These are phyloP conservation scores for Moesziomyces sp. DNA, from an alignment of 1,284 basidiomycete species.

Conservation along the genomic window DNA sequence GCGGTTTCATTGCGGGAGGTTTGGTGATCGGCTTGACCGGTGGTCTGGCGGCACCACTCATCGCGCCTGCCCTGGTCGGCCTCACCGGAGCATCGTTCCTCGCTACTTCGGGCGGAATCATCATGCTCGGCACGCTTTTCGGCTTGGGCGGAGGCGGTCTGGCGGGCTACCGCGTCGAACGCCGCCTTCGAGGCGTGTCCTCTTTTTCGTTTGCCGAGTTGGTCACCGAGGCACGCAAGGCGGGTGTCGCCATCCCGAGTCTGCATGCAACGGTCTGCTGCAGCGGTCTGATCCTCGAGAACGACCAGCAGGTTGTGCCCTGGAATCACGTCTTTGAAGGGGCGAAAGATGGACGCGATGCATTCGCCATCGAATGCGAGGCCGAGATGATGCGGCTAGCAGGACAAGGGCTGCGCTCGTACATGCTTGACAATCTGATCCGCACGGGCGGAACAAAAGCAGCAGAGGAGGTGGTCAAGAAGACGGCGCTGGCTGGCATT, in stretches of 20 bases:
- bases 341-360: slow-evolving; percentile 52
- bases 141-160: slow-evolving; percentile 61
- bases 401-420: slow-evolving; percentile 48
- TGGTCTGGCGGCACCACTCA: slow-evolving; percentile 59
- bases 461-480: slow-evolving; percentile 71
- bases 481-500: slow-evolving; percentile 72
- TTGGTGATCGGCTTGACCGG: slow-evolving; percentile 59
- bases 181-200: slow-evolving; percentile 52
- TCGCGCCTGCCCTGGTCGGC: slow-evolving; percentile 58
- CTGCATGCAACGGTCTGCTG: slow-evolving; percentile 61
- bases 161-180: slow-evolving; percentile 58
- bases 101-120: slow-evolving; percentile 57
- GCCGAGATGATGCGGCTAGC: slow-evolving; percentile 54
- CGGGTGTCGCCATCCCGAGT: slow-evolving; percentile 54
- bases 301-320: slow-evolving; percentile 41
- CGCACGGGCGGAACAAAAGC: slow-evolving; percentile 51
- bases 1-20: slow-evolving; percentile 55
- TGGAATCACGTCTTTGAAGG: slow-evolving; percentile 46
- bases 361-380: slow-evolving; percentile 56
- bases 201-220: slow-evolving; percentile 53
- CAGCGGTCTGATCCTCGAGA: slow-evolving; percentile 54
- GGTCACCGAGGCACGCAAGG: slow-evolving; percentile 40
- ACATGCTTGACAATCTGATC: slow-evolving; percentile 52
- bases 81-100: slow-evolving; percentile 58
- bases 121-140: slow-evolving; percentile 61